Evolutionary conservation across 345 rosid genomes (phyloP).

Genomic region (Firmiana major): DNA sequence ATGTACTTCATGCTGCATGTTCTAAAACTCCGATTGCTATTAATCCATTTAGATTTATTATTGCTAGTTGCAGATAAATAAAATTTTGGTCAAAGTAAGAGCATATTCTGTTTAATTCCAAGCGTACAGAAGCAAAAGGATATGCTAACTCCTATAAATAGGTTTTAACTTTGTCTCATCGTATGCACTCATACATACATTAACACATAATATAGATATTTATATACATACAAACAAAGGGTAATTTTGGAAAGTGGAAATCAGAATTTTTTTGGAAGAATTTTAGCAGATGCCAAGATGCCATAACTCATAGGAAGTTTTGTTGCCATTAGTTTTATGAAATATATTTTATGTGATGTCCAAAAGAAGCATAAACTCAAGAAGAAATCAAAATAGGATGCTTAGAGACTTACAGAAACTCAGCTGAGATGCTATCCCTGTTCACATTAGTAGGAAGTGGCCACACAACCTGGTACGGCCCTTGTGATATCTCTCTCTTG

Average conservation of each 20-base stretch:
- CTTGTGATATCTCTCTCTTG: conserved; percentile 53
- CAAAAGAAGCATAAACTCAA: conserved; percentile 24
- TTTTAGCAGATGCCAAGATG: not conserved
- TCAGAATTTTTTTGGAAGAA: too few species aligned
- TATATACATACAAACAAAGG: too few species aligned
- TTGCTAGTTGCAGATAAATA: too few species aligned
- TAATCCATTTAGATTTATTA: too few species aligned
- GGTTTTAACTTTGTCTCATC: too few species aligned
- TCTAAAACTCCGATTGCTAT: too few species aligned
- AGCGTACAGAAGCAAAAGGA: too few species aligned
- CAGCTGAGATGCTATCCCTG: conserved; percentile 60
- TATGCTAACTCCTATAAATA: too few species aligned
- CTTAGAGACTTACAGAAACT: conserved; percentile 58
- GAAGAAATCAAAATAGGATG: conserved; percentile 6
- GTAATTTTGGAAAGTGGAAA: too few species aligned
- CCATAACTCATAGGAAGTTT: not conserved
- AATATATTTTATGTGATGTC: not conserved
- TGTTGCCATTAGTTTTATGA: not conserved
- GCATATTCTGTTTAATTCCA: not conserved
- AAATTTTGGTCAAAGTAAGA: not conserved
- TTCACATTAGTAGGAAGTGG: conserved; percentile 58
- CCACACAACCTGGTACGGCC: conserved; percentile 64
- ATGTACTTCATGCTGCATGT: too few species aligned
- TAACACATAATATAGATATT: too few species aligned
- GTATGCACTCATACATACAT: too few species aligned